A percentile compares a stretch with the other conserved stretches of the same genome.
These are phyloP conservation scores for Cyclostephanos tholiformis DNA, from an alignment of 108 stramenopile species.

Conservation along the genomic window DNA sequence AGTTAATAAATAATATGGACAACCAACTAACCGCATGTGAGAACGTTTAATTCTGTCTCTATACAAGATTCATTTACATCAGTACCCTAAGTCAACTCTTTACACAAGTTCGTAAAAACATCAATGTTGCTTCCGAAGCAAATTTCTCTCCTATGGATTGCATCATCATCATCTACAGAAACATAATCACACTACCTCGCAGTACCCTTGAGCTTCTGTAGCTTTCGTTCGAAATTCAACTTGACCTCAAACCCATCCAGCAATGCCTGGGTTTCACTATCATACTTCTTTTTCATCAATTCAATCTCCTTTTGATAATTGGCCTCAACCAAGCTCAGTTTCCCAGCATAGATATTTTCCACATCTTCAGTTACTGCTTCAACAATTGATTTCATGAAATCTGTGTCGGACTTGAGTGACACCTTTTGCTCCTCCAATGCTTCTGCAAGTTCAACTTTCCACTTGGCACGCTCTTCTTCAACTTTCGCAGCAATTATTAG, in stretches of 20 bases:
- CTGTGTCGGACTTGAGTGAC: slow-evolving; percentile 21
- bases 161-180: too few relatives aligned
- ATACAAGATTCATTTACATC: too few relatives aligned
- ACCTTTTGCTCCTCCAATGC: slow-evolving; percentile 21
- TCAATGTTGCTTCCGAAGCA: too few relatives aligned
- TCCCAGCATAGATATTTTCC: slow-evolving; percentile 17
- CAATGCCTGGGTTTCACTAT: slow-evolving; percentile 37
- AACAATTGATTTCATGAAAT: slow-evolving; percentile 24
- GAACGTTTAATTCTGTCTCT: too few relatives aligned
- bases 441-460: slow-evolving; percentile 20
- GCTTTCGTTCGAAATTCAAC: slow-evolving; percentile 46
- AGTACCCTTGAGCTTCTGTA: slow-evolving; percentile 30
- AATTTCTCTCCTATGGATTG: too few relatives aligned
- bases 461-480: slow-evolving; percentile 40
- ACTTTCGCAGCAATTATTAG: slow-evolving; percentile 29
- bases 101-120: too few relatives aligned
- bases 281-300: slow-evolving; percentile 41
- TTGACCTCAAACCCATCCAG: slow-evolving; percentile 50
- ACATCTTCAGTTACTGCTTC: slow-evolving; percentile 16
- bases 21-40: too few relatives aligned
- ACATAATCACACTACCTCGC: background rate
- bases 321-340: slow-evolving; percentile 9
- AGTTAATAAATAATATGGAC: too few relatives aligned
- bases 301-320: slow-evolving; percentile 37
- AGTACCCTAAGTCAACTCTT: too few relatives aligned